Evolutionary conservation across 2,329 filamentous ascomycete species (phyloP), one percentile per base, ranked within the genome.

Genomic region (Colletotrichum viniferum): DNA sequence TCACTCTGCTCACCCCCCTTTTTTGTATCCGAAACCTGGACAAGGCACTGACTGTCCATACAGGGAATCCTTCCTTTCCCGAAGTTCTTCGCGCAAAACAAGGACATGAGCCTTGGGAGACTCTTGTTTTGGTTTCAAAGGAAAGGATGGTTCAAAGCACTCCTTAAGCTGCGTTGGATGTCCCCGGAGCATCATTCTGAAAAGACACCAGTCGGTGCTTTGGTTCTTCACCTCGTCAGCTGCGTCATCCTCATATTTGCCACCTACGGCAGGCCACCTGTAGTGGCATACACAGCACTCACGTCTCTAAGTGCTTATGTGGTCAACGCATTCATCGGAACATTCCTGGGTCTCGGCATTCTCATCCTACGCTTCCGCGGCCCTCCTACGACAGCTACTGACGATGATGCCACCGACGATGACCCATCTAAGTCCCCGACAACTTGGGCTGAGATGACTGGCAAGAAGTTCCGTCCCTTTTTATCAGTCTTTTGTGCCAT

Each of bases 51-150:
- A 69, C 30, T 52, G 26, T 6, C 2, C 5, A 26, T 7, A 4
- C 16, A 75, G 79, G 90, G 89, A 1, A 86, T 91, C 68, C 81
- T 91, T 3, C 89, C 89, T 0, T 89, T 82, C 69, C 85, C 88
- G 5, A 84, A 85, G 43, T 88, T 90, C 81, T 88, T 90, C 75
- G 88, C 86, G 3, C 81, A 83, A 55, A 82, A 85, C 56, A 78
- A 77, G 3, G 83, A 85, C 28, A 77, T 84, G 34, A 84, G 82
- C 2, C 24, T 85, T 5, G 83, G 83, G 1, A 80, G 83, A 3
- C 73, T 85, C 0, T 72, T 85, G 7, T 58, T 62, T 2, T 84
- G 81, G 81, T 78, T 85, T 55, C 78, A 82, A 30, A 77, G 76
- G 36, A 80, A 79, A n/a, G 79, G 82, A 2, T 80, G 79, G 77